Conservation (phyloP, 2,329 filamentous ascomycete species). For the Rhynchosporium secalis region DNA sequence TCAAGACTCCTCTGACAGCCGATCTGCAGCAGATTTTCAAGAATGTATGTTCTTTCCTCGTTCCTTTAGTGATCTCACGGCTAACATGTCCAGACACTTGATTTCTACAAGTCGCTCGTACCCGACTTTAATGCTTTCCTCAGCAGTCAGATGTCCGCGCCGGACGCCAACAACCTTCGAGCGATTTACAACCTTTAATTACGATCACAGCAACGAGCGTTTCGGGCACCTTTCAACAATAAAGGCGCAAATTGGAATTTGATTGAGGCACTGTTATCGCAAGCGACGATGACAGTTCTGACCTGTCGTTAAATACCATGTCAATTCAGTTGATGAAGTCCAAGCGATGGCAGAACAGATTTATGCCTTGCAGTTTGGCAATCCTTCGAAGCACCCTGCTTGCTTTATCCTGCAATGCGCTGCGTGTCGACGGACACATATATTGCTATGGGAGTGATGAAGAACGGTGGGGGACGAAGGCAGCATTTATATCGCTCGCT, state of each 20-base stretch:
- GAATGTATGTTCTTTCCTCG: conserved; percentile 32
- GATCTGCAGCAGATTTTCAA: conserved; percentile 39
- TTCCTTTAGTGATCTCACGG: conserved; percentile 12
- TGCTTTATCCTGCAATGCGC: neutral
- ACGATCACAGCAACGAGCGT: conserved; percentile 23
- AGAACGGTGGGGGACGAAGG: neutral
- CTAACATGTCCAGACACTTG: conserved; percentile 45
- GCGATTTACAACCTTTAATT: conserved; percentile 40
- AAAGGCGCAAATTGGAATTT: conserved; percentile 8
- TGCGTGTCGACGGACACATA: conserved; percentile 12
- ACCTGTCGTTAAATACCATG: conserved; percentile 18
- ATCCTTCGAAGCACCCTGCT: conserved; percentile 8
- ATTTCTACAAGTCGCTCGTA: conserved; percentile 55
- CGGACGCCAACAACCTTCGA: conserved; percentile 33
- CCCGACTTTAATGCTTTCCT: conserved; percentile 54
- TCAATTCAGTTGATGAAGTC: conserved; percentile 12
- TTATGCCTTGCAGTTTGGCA: conserved; percentile 18
- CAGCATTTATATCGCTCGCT: conserved; percentile 2
- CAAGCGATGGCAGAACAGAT: conserved; percentile 8
- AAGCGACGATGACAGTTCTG: conserved; percentile 2
- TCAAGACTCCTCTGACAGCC: conserved; percentile 39
- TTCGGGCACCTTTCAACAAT: conserved; percentile 12
- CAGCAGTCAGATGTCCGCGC: conserved; percentile 28
- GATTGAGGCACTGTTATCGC: conserved; percentile 17
- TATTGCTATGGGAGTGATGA: conserved; percentile 10